Evolutionary conservation across 768 basidiomycete genomes (phyloP), one percentile per base, ranked within the genome.

Genomic region (Hygrocybe punicea): DNA sequence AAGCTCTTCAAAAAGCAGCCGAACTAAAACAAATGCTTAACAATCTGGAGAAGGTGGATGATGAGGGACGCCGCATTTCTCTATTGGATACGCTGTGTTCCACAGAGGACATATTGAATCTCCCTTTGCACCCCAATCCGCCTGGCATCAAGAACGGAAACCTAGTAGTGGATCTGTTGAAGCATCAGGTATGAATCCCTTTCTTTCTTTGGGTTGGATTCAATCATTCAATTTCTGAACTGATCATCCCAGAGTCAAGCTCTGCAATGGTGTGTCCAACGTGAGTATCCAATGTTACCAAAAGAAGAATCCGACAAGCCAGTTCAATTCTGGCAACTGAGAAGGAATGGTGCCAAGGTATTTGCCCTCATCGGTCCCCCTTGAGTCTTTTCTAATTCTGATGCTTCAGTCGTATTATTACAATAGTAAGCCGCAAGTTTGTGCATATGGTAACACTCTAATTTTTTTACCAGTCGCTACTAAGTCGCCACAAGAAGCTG

Each of bases 321-420:
- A 0, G 89, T 93, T 1, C 94, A 96, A 69, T 93, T 97, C 64
- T 97, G 93, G 94, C 85, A 91, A 64, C 69, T 85, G 25, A 81
- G 73, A 63, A 85, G 81, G 65, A 74, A 69, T 25, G 79, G 76
- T 0, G 65, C 67, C 49, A 84, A 87, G 75, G 89, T 58, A 45
- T 50, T 42, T 45, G 40, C 39, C 25, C 33, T 19, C 33, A 51
- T 6, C 37, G 11, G 25, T 36, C 21, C 14, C 9, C 36, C 19
- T 25, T n/a, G n/a, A n/a, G 45, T 4, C 21, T 19, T 17, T 24
- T 24, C 39, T 35, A n/a, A 33, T 42, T 35, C 29, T 29, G 13
- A 29, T 49, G 13, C 39, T 49, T 35, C 47, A 87, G 81, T 55
- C 74, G 2, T 89, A 84, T 65, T 93, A 86, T 65, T 84, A 83